Conservation (phyloP, 768 basidiomycete genomes). For the Trametes villosa region DNA sequence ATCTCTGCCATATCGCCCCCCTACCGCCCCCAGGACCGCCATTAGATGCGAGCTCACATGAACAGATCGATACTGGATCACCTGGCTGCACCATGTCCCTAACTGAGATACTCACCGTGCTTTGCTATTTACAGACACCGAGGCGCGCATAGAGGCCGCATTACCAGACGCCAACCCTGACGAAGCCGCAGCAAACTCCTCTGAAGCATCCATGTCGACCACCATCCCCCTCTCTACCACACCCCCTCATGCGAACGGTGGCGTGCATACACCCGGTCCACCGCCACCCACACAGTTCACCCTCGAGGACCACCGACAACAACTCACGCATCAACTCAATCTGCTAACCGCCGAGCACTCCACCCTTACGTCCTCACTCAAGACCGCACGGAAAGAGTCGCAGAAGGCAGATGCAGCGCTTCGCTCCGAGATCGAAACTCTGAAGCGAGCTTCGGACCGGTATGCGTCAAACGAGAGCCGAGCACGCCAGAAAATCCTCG, state of each 20-base stretch:
- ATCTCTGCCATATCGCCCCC: background rate
- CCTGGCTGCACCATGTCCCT: background rate
- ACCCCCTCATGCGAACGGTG: constrained; percentile 7
- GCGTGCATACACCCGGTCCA: constrained; percentile 25
- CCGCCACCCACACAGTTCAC: constrained; percentile 47
- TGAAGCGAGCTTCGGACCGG: constrained; percentile 85
- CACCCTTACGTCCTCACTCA: constrained; percentile 68
- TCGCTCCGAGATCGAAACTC: constrained; percentile 80
- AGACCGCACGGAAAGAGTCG: constrained; percentile 76
- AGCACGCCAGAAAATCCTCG: constrained; percentile 84
- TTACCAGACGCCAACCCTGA: constrained; percentile 13
- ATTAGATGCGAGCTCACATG: background rate
- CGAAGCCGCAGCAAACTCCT: constrained; percentile 2
- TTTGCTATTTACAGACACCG: constrained; percentile 15
- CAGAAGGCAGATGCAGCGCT: constrained; percentile 84
- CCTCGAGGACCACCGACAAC: constrained; percentile 66
- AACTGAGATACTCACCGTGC: background rate
- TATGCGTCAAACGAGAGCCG: constrained; percentile 73
- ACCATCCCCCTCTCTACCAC: constrained; percentile 14
- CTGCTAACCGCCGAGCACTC: constrained; percentile 69
- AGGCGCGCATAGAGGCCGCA: constrained; percentile 14
- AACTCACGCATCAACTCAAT: constrained; percentile 71
- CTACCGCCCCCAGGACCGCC: background rate
- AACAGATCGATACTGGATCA: background rate
- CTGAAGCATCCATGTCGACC: constrained; percentile 14